Base-by-base conservation (phyloP, 2,329 filamentous ascomycete genomes). In the Colletotrichum brevisporum region DNA sequence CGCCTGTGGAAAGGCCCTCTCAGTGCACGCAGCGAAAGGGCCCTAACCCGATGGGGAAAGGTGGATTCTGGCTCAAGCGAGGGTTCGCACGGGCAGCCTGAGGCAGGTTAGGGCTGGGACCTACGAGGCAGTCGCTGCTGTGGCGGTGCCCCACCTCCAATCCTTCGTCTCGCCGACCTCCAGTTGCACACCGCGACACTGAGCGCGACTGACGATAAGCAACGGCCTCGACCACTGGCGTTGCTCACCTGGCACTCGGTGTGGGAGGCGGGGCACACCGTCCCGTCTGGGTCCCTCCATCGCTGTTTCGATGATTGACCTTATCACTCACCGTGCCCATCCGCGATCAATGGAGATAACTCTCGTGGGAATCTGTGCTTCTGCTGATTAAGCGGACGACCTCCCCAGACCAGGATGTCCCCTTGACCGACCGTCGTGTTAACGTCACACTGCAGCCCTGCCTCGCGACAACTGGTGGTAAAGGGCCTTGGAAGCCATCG, bases 51-150 rank as follows among this genome's bases (percentile, higher is more conserved):
- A 74, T 76, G 5, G 13, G 77, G 80, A 41, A 77, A 76, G 73
- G 75, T 56, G 59, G 50, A 24, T 75, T 78, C 71, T 50, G 72
- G 69, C 63, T 70, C 76, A 80, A 79, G 80, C 80, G 79, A 79
- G 76, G 75, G 75, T 75, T 75, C 27, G 31, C 73, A 64, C 72
- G 71, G 31, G 72, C 73, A 67, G 71, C 67, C 63, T 67, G 71
- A 71, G 73, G 71, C 66, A 76, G 74, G 73, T 82, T 83, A 83
- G 81, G 81, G 80, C 75, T 82, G 73, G 70, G 71, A 82, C 81
- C 81, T 83, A 82, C 16, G 45, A 47, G 45, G 16, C 31, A 36
- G 31, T 6, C 31, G 8, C 31, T 36, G 8, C 31, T 36, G 31
- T 36, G 31, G 31, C 31, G 9, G 31, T 36, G 31, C 24, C 54